phyloP scores from a whole-genome alignment of 441 rosid species.

The Viola pubescens region DNA sequence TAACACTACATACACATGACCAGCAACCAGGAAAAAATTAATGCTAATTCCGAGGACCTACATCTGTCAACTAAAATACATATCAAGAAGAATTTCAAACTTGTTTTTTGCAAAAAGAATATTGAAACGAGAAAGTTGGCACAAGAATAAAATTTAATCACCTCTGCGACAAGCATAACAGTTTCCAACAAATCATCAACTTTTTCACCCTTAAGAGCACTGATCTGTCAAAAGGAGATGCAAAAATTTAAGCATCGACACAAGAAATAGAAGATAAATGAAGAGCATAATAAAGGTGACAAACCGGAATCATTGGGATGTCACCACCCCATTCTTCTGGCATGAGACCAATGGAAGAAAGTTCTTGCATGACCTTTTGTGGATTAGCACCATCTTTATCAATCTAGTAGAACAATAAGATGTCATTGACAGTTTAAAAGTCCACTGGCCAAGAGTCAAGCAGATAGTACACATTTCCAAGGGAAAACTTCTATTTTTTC shows the following conservation, averaged over 20 bases:
- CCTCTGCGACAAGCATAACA: conserved; percentile 98
- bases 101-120: conserved; percentile 1
- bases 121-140: conserved; percentile 1
- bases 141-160: conserved; percentile 20
- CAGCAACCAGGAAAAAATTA: too few relatives aligned
- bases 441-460: conserved; percentile 14
- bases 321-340: conserved; percentile 99
- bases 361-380: conserved; percentile 94
- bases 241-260: conserved; percentile 19
- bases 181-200: conserved; percentile 85
- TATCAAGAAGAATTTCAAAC: too few relatives aligned
- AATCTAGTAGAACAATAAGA: conserved; percentile 38
- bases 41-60: too few relatives aligned
- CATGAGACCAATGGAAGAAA: conserved; percentile 89
- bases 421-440: conserved; percentile 14
- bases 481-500: not conserved
- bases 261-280: conserved; percentile 17
- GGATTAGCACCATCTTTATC: conserved; percentile 98
- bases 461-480: conserved; percentile 16
- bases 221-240: conserved; percentile 52
- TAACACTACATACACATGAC: too few relatives aligned
- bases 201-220: conserved; percentile 90
- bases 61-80: too few relatives aligned
- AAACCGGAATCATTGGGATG: conserved; percentile 93
- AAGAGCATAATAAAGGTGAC: conserved; percentile 14